Conservation (phyloP, 2,329 filamentous ascomycete species). For the Alternaria burnsii region DNA sequence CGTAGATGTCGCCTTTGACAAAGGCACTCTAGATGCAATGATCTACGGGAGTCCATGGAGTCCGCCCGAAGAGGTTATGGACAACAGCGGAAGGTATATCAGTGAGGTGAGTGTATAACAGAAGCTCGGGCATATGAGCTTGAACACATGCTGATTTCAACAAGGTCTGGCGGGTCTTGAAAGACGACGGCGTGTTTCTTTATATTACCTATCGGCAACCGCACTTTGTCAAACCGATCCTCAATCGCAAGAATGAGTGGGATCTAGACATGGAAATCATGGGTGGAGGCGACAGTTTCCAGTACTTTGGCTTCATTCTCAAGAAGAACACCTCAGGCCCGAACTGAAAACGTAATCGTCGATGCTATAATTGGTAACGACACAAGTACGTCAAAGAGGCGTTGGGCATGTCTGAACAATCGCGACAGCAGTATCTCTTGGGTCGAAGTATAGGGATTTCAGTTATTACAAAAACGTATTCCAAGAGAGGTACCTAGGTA, state of each 20-base stretch:
- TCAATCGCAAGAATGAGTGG: slow-evolving; percentile 35
- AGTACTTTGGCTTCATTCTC: slow-evolving; percentile 31
- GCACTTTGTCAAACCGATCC: slow-evolving; percentile 42
- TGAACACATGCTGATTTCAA: neutral
- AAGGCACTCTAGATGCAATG: slow-evolving; percentile 65
- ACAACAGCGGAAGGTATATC: slow-evolving; percentile 61
- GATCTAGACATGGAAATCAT: slow-evolving; percentile 31
- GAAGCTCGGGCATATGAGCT: fast-evolving
- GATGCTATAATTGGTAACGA: neutral
- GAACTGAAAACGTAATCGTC: neutral
- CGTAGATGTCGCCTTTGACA: slow-evolving; percentile 67
- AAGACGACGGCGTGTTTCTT: slow-evolving; percentile 59
- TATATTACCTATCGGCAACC: slow-evolving; percentile 55
- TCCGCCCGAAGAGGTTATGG: slow-evolving; percentile 59
- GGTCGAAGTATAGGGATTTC: neutral
- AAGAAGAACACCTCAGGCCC: neutral
- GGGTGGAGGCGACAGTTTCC: slow-evolving; percentile 32
- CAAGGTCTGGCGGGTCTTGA: slow-evolving; percentile 59
- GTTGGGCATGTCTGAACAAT: neutral
- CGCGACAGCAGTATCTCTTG: neutral
- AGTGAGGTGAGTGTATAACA: slow-evolving; percentile 53
- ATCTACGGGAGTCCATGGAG: slow-evolving; percentile 64
- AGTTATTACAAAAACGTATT: neutral
- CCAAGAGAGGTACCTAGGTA: neutral
- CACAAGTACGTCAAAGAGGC: neutral